Percentiles rank a stretch among this genome's conserved stretches.
phyloP scores from a whole-genome alignment of 768 basidiomycete genomes.

The Stropharia rugosoannulata region DNA sequence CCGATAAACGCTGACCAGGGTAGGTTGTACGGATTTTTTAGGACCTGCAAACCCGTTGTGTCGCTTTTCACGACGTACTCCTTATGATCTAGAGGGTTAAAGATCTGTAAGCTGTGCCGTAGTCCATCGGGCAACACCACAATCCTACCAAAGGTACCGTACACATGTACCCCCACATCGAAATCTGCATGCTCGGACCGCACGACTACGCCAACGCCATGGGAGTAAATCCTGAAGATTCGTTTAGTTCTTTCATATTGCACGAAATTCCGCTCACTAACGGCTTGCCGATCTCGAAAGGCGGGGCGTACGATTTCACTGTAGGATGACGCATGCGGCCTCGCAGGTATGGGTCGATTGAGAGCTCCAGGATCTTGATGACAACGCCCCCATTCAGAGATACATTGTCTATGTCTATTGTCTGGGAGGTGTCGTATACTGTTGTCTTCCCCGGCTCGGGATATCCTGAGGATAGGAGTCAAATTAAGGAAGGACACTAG shows the following conservation, averaged over 20 bases:
- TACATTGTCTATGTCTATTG: constrained; percentile 49
- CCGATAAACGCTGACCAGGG: constrained; percentile 52
- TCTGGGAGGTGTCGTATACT: constrained; percentile 39
- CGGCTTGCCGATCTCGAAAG: constrained; percentile 35
- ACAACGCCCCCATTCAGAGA: constrained; percentile 46
- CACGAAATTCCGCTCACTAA: constrained; percentile 15
- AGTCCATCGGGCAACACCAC: too few species aligned
- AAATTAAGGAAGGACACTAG: neutral
- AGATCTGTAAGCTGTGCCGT: neutral
- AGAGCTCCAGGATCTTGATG: constrained; percentile 47
- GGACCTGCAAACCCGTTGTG: constrained; percentile 18
- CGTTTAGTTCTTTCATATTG: neutral
- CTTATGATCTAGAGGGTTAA: constrained; percentile 29
- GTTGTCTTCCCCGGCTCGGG: constrained; percentile 47
- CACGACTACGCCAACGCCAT: constrained; percentile 44
- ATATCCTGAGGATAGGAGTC: constrained; percentile 24
- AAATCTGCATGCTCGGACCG: constrained; percentile 36
- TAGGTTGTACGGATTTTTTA: constrained; percentile 42
- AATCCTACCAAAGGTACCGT: constrained; percentile 29
- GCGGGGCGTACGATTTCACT: constrained; percentile 24
- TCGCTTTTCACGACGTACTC: constrained; percentile 36
- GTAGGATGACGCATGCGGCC: constrained; percentile 34
- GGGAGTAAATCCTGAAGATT: constrained; percentile 23
- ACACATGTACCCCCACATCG: constrained; percentile 40
- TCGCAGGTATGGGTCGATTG: constrained; percentile 43